A percentile compares a stretch with the other conserved stretches of the same genome.
Evolutionary conservation across 768 basidiomycete species (phyloP).

Genomic region (Lactarius hatsudake): DNA sequence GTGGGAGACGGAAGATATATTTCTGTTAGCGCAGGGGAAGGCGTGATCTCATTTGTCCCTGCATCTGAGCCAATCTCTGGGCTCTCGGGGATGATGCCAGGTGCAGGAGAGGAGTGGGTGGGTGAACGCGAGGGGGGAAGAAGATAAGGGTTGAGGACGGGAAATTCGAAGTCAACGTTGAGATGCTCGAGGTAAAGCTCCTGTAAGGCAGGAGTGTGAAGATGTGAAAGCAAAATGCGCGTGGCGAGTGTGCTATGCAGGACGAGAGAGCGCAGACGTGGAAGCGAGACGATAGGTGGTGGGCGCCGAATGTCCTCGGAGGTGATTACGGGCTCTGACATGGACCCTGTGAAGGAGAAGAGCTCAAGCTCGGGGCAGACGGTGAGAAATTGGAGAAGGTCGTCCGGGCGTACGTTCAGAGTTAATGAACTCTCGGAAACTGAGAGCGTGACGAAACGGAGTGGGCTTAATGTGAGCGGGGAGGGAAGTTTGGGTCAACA

Average conservation of each 20-base stretch:
- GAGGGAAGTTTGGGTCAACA: slow-evolving; percentile 51
- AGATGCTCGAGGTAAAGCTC: slow-evolving; percentile 64
- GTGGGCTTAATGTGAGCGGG: slow-evolving; percentile 41
- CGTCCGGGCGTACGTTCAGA: slow-evolving; percentile 43
- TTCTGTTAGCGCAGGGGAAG: background rate
- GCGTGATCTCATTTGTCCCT: background rate
- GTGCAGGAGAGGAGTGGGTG: background rate
- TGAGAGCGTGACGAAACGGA: slow-evolving; percentile 55
- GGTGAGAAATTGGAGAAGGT: slow-evolving; percentile 58
- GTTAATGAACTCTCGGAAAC: slow-evolving; percentile 50
- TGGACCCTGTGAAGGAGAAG: slow-evolving; percentile 55
- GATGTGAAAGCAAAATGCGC: slow-evolving; percentile 60
- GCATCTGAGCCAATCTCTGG: background rate
- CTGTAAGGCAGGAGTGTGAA: slow-evolving; percentile 58
- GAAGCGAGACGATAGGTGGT: slow-evolving; percentile 50
- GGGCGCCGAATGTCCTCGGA: slow-evolving; percentile 18
- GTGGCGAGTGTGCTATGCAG: slow-evolving; percentile 59
- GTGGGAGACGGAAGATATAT: background rate
- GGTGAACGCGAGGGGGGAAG: slow-evolving; percentile 30
- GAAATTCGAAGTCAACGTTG: slow-evolving; percentile 54
- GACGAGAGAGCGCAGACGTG: slow-evolving; percentile 54
- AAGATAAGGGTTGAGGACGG: slow-evolving; percentile 28
- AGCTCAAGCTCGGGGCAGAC: slow-evolving; percentile 60
- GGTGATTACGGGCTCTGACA: slow-evolving; percentile 42
- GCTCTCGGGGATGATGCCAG: background rate